Evolutionary conservation across 768 basidiomycete species (phyloP).

Genomic region (Termitomyces titanicus): DNA sequence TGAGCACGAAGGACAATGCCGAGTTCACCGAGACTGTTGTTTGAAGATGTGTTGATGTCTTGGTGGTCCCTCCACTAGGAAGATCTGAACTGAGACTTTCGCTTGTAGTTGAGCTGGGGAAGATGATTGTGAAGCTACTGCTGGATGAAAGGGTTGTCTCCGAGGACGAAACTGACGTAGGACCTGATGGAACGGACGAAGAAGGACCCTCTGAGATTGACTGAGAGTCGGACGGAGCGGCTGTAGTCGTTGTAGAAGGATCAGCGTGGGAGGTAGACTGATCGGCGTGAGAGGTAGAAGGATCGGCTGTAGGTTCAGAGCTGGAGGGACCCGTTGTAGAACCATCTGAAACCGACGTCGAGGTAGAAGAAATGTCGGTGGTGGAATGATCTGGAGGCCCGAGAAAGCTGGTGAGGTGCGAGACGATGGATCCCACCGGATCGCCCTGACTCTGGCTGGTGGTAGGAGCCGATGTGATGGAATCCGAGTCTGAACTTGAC

Average conservation of each 20-base stretch:
- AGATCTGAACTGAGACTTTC: neutral
- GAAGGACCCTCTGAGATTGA: neutral
- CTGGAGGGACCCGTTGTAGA: too few relatives aligned
- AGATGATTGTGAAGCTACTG: slow-evolving; percentile 14
- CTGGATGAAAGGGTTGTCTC: neutral
- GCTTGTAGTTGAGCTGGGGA: slow-evolving; percentile 12
- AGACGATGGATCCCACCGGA: too few relatives aligned
- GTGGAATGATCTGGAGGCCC: too few relatives aligned
- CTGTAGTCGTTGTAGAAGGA: too few relatives aligned
- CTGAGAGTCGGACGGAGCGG: neutral
- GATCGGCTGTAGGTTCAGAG: neutral
- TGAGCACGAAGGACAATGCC: slow-evolving; percentile 40
- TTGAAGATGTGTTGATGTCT: neutral
- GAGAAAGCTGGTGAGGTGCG: too few relatives aligned
- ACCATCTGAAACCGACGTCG: neutral
- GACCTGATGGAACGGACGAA: neutral
- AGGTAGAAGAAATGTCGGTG: too few relatives aligned
- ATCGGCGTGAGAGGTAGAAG: neutral
- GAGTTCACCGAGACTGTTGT: slow-evolving; percentile 32
- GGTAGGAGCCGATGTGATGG: too few relatives aligned
- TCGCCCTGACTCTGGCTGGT: too few relatives aligned
- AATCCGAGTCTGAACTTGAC: neutral
- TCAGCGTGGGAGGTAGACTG: neutral
- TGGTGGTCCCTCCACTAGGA: neutral
- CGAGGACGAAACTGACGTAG: neutral